Conservation (phyloP, 805 yeast species). For the Lachancea mirantina region DNA sequence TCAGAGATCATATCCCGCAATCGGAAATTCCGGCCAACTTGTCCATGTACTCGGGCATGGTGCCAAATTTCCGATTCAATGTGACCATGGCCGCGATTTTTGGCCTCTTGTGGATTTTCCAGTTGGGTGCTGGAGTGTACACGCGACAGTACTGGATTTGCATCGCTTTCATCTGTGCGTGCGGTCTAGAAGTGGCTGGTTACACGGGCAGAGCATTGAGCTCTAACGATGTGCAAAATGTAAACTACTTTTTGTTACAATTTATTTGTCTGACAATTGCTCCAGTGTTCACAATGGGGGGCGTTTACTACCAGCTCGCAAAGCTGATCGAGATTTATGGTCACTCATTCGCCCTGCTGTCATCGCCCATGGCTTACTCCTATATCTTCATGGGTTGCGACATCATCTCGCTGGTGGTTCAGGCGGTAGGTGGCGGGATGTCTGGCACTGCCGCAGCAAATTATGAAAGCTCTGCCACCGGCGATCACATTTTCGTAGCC, state of each 20-base stretch:
- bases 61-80: conserved; percentile 54
- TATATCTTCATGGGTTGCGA: conserved; percentile 62
- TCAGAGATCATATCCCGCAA: not conserved
- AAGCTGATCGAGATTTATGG: conserved; percentile 61
- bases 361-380: conserved; percentile 35
- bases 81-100: conserved; percentile 48
- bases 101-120: conserved; percentile 39
- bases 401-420: conserved; percentile 53
- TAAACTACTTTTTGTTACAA: conserved; percentile 51
- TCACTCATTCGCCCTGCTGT: conserved; percentile 39
- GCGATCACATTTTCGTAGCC: conserved; percentile 51
- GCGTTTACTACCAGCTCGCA: conserved; percentile 65
- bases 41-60: conserved; percentile 33
- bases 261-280: conserved; percentile 65
- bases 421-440: conserved; percentile 71
- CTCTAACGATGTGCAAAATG: conserved; percentile 30
- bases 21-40: conserved; percentile 1
- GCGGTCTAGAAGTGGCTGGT: conserved; percentile 58
- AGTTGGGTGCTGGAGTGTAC: conserved; percentile 37
- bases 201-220: conserved; percentile 54
- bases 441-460: conserved; percentile 43
- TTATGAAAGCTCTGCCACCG: conserved; percentile 19
- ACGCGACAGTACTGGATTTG: conserved; percentile 63
- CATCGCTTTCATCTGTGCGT: conserved; percentile 47
- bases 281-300: conserved; percentile 82